A percentile compares a stretch with the other conserved stretches of the same genome.
phyloP scores from a whole-genome alignment of 768 basidiomycete species.

The Stropharia rugosoannulata region DNA sequence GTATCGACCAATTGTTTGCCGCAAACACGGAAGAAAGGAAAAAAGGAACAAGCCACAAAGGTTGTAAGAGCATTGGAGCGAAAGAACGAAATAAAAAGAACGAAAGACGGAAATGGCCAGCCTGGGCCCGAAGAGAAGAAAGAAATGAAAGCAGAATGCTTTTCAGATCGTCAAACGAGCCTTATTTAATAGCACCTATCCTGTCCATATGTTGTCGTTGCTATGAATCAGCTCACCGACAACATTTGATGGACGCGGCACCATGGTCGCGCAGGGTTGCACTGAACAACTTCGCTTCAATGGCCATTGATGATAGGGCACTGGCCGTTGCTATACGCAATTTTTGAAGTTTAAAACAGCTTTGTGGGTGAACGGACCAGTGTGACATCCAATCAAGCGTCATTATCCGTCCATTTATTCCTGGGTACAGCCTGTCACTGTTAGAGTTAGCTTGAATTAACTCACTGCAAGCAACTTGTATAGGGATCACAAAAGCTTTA shows the following conservation, averaged over 20 bases:
- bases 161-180: too few species aligned
- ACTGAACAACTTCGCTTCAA: neutral
- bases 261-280: too few species aligned
- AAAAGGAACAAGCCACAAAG: constrained; percentile 13
- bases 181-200: neutral
- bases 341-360: too few species aligned
- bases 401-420: too few species aligned
- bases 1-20: constrained; percentile 43
- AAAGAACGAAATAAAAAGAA: constrained; percentile 3
- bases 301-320: neutral
- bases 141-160: neutral
- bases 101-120: constrained; percentile 9
- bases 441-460: too few species aligned
- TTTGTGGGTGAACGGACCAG: too few species aligned
- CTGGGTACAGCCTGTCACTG: too few species aligned
- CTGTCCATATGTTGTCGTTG: neutral
- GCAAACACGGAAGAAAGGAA: constrained; percentile 18
- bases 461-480: too few species aligned
- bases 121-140: constrained; percentile 14
- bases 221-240: neutral
- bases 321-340: too few species aligned
- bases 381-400: too few species aligned
- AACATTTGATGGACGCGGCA: neutral
- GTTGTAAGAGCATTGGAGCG: constrained; percentile 1
- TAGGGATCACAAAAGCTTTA: too few species aligned